Percentiles rank a stretch among this genome's conserved stretches.
Conservation (phyloP, 495 filamentous ascomycete species). For the Aspergillus ostianus region DNA sequence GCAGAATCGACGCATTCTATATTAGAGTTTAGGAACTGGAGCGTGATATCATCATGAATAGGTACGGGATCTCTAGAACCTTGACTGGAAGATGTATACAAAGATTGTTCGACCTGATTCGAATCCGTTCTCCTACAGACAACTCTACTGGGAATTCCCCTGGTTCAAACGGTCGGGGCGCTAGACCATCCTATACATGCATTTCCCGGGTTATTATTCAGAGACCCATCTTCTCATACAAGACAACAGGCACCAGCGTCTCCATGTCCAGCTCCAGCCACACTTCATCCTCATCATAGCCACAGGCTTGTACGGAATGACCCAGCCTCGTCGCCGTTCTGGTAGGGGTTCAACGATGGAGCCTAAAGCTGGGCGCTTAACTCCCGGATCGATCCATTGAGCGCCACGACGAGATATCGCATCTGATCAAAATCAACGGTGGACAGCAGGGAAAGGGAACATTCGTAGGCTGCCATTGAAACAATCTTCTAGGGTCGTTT, state of each 20-base stretch:
- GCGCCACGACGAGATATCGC: not conserved
- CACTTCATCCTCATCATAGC: not conserved
- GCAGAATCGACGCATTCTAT: not conserved
- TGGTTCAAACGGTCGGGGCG: not conserved
- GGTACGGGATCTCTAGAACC: not conserved
- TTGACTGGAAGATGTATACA: not conserved
- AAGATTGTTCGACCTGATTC: too few species aligned
- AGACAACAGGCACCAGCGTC: not conserved
- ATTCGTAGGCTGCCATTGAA: not conserved
- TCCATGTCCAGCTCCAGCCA: not conserved
- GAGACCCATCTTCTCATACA: not conserved
- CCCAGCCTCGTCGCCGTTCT: too few species aligned
- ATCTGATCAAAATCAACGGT: not conserved
- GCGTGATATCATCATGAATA: not conserved
- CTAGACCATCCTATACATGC: not conserved
- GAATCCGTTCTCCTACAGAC: too few species aligned
- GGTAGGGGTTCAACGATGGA: not conserved
- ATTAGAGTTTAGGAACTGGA: not conserved
- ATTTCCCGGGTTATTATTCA: not conserved
- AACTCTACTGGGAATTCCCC: too few species aligned
- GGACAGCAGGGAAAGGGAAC: not conserved
- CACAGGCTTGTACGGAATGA: not conserved
- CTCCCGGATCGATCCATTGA: not conserved
- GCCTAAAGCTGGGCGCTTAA: not conserved
- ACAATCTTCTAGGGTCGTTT: not conserved